These are phyloP conservation scores for Chaetomium strumarium DNA, from an alignment of 2,329 filamentous ascomycete genomes.

Conservation along the genomic window DNA sequence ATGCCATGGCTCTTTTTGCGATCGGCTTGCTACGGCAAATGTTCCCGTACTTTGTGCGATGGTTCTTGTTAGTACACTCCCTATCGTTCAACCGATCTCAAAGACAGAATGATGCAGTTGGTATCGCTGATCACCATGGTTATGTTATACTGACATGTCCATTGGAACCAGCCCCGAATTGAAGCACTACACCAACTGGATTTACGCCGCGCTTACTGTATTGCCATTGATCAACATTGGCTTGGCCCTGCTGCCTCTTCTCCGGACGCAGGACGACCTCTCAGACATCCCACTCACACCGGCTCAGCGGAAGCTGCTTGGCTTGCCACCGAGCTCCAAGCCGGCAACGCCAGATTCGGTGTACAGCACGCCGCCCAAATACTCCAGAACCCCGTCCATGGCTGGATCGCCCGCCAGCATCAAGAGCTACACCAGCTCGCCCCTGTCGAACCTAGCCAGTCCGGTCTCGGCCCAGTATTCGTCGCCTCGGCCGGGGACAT, in stretches of 20 bases:
- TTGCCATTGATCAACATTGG: slow-evolving; percentile 65
- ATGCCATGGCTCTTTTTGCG: slow-evolving; percentile 43
- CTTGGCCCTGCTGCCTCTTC: slow-evolving; percentile 64
- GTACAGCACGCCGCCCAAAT: slow-evolving; percentile 82
- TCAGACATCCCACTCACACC: slow-evolving; percentile 86
- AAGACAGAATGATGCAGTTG: neutral
- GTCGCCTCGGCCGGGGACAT: slow-evolving; percentile 24
- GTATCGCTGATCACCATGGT: slow-evolving; percentile 7
- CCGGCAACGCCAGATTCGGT: slow-evolving; percentile 62
- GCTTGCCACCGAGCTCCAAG: slow-evolving; percentile 61
- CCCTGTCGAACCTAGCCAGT: slow-evolving; percentile 51
- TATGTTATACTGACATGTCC: slow-evolving; percentile 1
- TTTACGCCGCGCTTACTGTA: slow-evolving; percentile 45
- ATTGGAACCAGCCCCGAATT: slow-evolving; percentile 30
- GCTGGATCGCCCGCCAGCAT: slow-evolving; percentile 56
- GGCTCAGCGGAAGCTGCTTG: slow-evolving; percentile 79
- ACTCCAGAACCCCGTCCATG: slow-evolving; percentile 67
- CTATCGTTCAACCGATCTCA: neutral
- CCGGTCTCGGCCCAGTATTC: slow-evolving; percentile 27
- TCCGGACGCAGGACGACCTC: slow-evolving; percentile 68
- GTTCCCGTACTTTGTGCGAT: slow-evolving; percentile 31
- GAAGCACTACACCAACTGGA: slow-evolving; percentile 37
- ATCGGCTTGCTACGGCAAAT: slow-evolving; percentile 34
- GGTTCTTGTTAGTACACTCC: slow-evolving; percentile 33
- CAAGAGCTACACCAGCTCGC: slow-evolving; percentile 52